Conservation (phyloP, 2,329 filamentous ascomycete genomes). For the Fonsecaea multimorphosa region DNA sequence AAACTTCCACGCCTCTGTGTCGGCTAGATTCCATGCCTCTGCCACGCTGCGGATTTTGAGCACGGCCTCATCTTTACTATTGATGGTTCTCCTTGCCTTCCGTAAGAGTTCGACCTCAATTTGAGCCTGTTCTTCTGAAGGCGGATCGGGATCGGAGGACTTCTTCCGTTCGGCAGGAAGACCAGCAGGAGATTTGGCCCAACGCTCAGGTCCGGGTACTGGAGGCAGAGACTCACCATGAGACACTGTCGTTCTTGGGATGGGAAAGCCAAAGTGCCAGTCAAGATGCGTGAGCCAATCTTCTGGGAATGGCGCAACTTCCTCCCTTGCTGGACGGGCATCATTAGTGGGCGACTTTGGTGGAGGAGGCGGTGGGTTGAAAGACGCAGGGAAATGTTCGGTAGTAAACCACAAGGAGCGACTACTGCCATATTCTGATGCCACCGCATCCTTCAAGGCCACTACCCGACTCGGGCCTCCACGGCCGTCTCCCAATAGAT, state of each 20-base stretch:
- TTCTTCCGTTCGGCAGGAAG: slow-evolving; percentile 47
- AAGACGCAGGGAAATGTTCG: slow-evolving; percentile 58
- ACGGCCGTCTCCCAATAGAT: slow-evolving; percentile 68
- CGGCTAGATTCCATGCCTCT: slow-evolving; percentile 65
- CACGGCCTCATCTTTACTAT: slow-evolving; percentile 47
- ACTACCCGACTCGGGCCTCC: slow-evolving; percentile 70
- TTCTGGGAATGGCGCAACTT: slow-evolving; percentile 54
- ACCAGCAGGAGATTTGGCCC: slow-evolving; percentile 53
- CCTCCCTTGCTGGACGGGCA: slow-evolving; percentile 35
- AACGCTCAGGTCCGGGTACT: slow-evolving; percentile 63
- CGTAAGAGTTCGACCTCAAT: slow-evolving; percentile 57
- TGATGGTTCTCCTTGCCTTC: slow-evolving; percentile 56
- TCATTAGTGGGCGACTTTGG: slow-evolving; percentile 42
- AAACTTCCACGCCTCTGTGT: slow-evolving; percentile 70
- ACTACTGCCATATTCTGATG: slow-evolving; percentile 66
- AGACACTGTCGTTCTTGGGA: slow-evolving; percentile 63
- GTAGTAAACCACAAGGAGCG: slow-evolving; percentile 82
- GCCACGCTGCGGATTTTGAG: slow-evolving; percentile 52
- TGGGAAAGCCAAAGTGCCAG: slow-evolving; percentile 86
- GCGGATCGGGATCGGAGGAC: slow-evolving; percentile 46
- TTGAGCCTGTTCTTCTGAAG: slow-evolving; percentile 47
- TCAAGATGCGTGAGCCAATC: slow-evolving; percentile 68
- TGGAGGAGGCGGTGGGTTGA: slow-evolving; percentile 35
- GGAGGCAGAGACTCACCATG: slow-evolving; percentile 64
- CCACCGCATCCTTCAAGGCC: slow-evolving; percentile 80